These are phyloP conservation scores for Asclepias syriaca DNA, from an alignment of 257 asterid species.

Conservation along the genomic window DNA sequence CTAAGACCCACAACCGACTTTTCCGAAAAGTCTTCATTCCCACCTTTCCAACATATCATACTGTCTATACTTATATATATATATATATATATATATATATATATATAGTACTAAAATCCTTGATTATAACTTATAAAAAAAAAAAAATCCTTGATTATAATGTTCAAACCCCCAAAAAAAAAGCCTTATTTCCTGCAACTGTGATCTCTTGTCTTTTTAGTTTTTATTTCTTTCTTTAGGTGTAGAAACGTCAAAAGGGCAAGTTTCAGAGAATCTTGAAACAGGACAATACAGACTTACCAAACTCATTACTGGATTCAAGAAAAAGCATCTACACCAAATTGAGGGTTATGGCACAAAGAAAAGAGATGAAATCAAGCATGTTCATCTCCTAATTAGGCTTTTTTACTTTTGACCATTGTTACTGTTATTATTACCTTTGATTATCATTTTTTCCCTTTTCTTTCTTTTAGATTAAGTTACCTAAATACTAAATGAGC, in stretches of 20 bases:
- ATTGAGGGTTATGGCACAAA: not conserved
- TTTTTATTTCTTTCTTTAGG: not conserved
- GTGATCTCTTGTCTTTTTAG: not conserved
- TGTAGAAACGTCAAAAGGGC: not conserved
- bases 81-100: not conserved
- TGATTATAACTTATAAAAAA: too few relatives aligned
- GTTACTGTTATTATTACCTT: not conserved
- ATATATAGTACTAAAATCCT: too few relatives aligned
- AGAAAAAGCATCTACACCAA: not conserved
- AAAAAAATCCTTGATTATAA: too few relatives aligned
- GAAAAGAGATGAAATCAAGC: not conserved
- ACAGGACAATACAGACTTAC: not conserved
- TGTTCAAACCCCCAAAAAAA: not conserved
- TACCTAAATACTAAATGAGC: not conserved
- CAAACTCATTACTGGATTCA: conserved; percentile 5
- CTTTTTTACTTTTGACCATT: conserved; percentile 6
- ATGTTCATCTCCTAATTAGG: not conserved
- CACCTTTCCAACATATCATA: not conserved
- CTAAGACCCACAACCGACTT: conserved; percentile 12
- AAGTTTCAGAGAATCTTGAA: conserved; percentile 2
- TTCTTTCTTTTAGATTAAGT: not conserved
- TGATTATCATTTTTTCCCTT: not conserved
- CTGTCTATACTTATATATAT: not conserved
- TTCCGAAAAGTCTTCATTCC: not conserved
- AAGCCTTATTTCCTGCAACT: not conserved